A percentile compares a stretch with the other conserved stretches of the same genome.
These are phyloP conservation scores for Stentor roeselii DNA, from an alignment of 73 alveolate species.

Conservation along the genomic window DNA sequence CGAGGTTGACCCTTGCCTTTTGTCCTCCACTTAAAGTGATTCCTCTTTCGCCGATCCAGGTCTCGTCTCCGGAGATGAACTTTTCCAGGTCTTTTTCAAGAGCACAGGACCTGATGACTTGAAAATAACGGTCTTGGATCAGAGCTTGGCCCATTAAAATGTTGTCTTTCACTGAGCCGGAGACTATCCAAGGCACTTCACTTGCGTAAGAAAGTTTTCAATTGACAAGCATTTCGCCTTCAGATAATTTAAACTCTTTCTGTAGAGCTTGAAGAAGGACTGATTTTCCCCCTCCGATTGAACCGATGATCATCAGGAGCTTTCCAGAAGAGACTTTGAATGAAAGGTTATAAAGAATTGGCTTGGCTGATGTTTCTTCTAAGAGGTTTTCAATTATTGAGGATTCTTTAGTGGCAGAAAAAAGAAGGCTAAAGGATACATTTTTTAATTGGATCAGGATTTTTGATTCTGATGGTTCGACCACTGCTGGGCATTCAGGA, in stretches of 20 bases:
- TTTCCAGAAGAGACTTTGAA: not conserved
- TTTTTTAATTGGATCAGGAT: too few relatives aligned
- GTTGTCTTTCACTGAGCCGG: constrained; percentile 84
- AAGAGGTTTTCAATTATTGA: not conserved
- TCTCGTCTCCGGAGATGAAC: constrained; percentile 61
- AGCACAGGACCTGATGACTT: constrained; percentile 68
- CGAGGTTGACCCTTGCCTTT: constrained; percentile 84
- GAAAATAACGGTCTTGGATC: constrained; percentile 62
- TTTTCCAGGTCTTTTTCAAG: constrained; percentile 74
- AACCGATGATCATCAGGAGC: not conserved
- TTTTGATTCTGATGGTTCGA: not conserved
- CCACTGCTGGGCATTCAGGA: not conserved
- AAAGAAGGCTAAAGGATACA: not conserved
- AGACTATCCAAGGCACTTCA: constrained; percentile 46
- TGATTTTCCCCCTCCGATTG: not conserved
- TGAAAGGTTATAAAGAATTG: not conserved
- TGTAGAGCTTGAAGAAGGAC: not conserved
- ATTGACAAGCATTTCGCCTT: not conserved
- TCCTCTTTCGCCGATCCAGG: constrained; percentile 87
- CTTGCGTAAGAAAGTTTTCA: constrained; percentile 3
- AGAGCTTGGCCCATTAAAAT: constrained; percentile 64
- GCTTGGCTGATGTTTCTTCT: not conserved
- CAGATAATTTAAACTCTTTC: not conserved
- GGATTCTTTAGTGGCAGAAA: not conserved
- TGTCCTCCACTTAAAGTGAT: constrained; percentile 87